A percentile compares a stretch with the other conserved stretches of the same genome.
These are phyloP conservation scores for Oidium heveae DNA, from an alignment of 2,329 filamentous ascomycete genomes.

Conservation along the genomic window DNA sequence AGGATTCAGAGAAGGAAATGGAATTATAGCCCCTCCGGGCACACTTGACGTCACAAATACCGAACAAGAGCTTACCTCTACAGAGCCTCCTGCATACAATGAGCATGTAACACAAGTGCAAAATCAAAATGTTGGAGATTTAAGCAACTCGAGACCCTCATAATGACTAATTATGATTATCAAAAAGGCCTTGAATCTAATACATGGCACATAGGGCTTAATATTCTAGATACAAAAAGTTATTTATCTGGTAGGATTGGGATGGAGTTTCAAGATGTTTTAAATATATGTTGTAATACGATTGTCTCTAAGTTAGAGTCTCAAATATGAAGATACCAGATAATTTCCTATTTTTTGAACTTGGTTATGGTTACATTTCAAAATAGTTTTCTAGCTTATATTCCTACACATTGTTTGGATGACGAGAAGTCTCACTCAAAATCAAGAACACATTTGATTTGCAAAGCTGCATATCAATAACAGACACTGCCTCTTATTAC, in stretches of 20 bases:
- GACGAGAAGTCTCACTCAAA: too few species aligned
- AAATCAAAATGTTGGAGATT: slow-evolving; percentile 2
- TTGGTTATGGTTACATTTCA: too few species aligned
- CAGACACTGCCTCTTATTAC: too few species aligned
- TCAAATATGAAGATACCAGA: too few species aligned
- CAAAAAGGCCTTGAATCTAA: not conserved
- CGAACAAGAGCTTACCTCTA: not conserved
- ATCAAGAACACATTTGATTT: too few species aligned
- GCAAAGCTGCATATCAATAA: too few species aligned
- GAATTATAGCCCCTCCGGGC: not conserved
- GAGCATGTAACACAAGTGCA: slow-evolving; percentile 1
- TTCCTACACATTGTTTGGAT: too few species aligned
- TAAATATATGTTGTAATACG: not conserved
- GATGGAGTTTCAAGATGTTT: not conserved
- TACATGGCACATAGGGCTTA: not conserved
- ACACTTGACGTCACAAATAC: not conserved
- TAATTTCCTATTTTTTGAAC: too few species aligned
- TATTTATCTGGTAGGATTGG: not conserved
- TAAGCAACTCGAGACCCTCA: not conserved
- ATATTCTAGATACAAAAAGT: not conserved
- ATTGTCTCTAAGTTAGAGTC: not conserved
- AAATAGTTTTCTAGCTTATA: too few species aligned
- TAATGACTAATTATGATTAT: not conserved
- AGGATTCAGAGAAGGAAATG: slow-evolving; percentile 6
- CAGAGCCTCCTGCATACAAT: slow-evolving; percentile 7